Evolutionary conservation across 768 basidiomycete genomes (phyloP).

Genomic region (Leccinum uliginosum): DNA sequence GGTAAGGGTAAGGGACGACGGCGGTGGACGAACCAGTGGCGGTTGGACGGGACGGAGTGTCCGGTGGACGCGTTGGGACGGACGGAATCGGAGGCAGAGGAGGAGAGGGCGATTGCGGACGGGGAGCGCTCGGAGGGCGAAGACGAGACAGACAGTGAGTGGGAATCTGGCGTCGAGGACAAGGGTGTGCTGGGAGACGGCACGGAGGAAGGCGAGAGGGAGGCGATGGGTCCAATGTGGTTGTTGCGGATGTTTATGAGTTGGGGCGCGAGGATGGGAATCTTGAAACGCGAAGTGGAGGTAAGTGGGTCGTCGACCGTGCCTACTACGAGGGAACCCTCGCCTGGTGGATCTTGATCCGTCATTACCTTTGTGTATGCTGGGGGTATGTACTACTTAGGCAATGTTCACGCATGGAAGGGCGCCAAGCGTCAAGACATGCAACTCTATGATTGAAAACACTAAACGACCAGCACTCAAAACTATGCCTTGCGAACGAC

Average conservation of each 20-base stretch:
- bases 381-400: not conserved
- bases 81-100: slow-evolving; percentile 74
- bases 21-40: slow-evolving; percentile 47
- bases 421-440: not conserved
- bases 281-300: slow-evolving; percentile 24
- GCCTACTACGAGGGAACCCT: slow-evolving; percentile 14
- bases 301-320: slow-evolving; percentile 12
- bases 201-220: slow-evolving; percentile 40
- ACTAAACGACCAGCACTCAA: not conserved
- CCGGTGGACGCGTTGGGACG: slow-evolving; percentile 66
- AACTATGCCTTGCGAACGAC: slow-evolving; percentile 32
- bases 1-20: slow-evolving; percentile 52
- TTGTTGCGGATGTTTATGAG: slow-evolving; percentile 70
- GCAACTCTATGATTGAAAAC: slow-evolving; percentile 12
- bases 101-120: slow-evolving; percentile 44
- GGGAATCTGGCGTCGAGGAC: slow-evolving; percentile 21
- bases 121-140: slow-evolving; percentile 29
- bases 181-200: slow-evolving; percentile 11
- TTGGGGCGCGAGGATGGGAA: slow-evolving; percentile 66
- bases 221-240: slow-evolving; percentile 73
- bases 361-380: slow-evolving; percentile 9
- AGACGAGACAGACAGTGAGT: slow-evolving; percentile 29
- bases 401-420: slow-evolving; percentile 13
- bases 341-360: slow-evolving; percentile 18
- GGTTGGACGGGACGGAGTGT: slow-evolving; percentile 56